Evolutionary conservation across 352 stramenopile species (phyloP).

Genomic region (Phytophthora cryptogea): DNA sequence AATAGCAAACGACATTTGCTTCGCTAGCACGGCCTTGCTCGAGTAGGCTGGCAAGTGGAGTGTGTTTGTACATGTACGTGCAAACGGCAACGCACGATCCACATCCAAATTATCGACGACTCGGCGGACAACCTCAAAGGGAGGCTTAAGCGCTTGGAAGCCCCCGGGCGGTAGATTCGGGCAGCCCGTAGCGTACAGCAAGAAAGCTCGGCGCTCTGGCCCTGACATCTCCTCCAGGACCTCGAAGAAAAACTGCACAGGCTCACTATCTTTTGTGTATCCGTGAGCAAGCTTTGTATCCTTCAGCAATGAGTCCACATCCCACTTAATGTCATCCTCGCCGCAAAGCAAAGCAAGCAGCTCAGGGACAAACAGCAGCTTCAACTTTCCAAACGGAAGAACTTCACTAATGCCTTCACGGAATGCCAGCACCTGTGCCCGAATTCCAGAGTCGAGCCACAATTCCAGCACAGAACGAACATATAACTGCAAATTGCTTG

Average conservation of each 20-base stretch:
- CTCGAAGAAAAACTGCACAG: slow-evolving; percentile 73
- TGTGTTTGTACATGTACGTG: slow-evolving; percentile 87
- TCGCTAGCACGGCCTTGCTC: slow-evolving; percentile 58
- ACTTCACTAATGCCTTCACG: slow-evolving; percentile 79
- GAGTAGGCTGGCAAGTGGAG: slow-evolving; percentile 85
- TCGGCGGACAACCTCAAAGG: slow-evolving; percentile 83
- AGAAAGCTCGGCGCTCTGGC: slow-evolving; percentile 63
- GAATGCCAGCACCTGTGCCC: slow-evolving; percentile 70
- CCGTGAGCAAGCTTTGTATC: slow-evolving; percentile 84
- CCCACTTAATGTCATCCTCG: slow-evolving; percentile 75
- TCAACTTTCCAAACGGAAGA: slow-evolving; percentile 68
- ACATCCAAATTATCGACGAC: slow-evolving; percentile 76
- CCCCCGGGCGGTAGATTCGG: slow-evolving; percentile 79
- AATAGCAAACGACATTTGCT: slow-evolving; percentile 76
- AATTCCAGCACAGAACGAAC: slow-evolving; percentile 58
- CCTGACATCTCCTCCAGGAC: slow-evolving; percentile 71
- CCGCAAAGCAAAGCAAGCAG: slow-evolving; percentile 72
- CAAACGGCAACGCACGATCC: slow-evolving; percentile 79
- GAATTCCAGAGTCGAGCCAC: slow-evolving; percentile 73
- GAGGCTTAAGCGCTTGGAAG: slow-evolving; percentile 66
- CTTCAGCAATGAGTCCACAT: slow-evolving; percentile 59
- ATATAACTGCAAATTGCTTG: slow-evolving; percentile 59
- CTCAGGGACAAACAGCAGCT: slow-evolving; percentile 71
- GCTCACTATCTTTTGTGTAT: slow-evolving; percentile 76
- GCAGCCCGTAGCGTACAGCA: slow-evolving; percentile 84